phyloP scores from a whole-genome alignment of 257 asterid genomes.

The Plantago elongata region DNA sequence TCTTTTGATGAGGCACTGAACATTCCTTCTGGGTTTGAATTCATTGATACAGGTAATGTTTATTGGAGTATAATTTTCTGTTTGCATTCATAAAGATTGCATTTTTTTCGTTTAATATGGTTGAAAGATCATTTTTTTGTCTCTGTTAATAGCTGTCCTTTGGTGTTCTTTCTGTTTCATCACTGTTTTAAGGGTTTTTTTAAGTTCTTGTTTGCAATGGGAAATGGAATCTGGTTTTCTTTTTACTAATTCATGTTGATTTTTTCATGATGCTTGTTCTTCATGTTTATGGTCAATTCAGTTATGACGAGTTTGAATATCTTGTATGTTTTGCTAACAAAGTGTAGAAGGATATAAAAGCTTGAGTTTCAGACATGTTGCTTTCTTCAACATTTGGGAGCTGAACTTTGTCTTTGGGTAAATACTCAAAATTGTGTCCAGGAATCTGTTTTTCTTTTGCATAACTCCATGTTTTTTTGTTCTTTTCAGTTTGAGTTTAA shows the following conservation, averaged over 20 bases:
- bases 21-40: not conserved
- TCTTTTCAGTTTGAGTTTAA: not conserved
- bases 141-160: conserved; percentile 2
- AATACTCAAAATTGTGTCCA: conserved; percentile 39
- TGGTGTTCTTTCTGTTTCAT: not conserved
- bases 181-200: not conserved
- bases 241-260: not conserved
- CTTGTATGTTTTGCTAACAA: not conserved
- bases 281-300: too few species aligned
- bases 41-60: conserved; percentile 29
- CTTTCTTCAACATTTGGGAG: conserved; percentile 13
- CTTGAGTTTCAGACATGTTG: not conserved
- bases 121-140: not conserved
- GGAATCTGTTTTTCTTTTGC: too few species aligned
- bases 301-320: not conserved
- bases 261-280: too few species aligned
- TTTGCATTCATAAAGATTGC: not conserved
- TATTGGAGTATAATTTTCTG: not conserved
- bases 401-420: conserved; percentile 27
- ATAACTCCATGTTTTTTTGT: not conserved
- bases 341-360: not conserved
- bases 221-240: not conserved
- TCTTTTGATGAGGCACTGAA: not conserved
- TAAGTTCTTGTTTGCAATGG: not conserved
- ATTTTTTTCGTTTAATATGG: not conserved